Conservation (phyloP, 2,329 filamentous ascomycete genomes). For the Thelonectria blattea region DNA sequence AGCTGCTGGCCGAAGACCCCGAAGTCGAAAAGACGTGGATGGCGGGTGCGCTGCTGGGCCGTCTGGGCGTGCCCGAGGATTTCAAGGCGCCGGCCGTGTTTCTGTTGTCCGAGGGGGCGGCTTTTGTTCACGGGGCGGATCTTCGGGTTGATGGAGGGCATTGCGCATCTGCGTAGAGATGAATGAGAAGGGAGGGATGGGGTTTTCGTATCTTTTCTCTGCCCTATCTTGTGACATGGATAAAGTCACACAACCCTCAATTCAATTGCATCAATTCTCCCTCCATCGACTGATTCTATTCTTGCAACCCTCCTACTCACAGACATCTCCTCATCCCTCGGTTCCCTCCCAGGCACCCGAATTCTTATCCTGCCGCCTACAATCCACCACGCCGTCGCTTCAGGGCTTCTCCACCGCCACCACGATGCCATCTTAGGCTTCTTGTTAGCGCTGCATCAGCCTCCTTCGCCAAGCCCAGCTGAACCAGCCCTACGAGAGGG, state of each 20-base stretch:
- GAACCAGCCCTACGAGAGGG: background rate
- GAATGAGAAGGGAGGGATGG: background rate
- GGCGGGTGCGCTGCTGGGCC: conserved; percentile 58
- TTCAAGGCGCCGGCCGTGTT: conserved; percentile 64
- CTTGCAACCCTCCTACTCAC: no score
- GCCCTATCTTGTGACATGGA: no score
- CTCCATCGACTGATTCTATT: no score
- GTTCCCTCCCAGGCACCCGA: background rate
- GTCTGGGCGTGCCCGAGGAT: conserved; percentile 61
- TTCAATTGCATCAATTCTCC: no score
- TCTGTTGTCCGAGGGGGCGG: conserved; percentile 60
- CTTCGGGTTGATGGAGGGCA: conserved; percentile 65
- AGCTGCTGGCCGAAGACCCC: conserved; percentile 51
- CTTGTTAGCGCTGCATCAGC: conserved; percentile 21
- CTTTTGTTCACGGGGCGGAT: conserved; percentile 64
- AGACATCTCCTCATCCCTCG: no score
- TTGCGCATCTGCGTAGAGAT: conserved; percentile 44
- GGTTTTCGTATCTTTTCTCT: background rate
- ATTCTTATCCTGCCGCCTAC: background rate
- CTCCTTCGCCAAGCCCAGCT: background rate
- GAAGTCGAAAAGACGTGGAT: conserved; percentile 60
- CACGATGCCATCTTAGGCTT: conserved; percentile 13
- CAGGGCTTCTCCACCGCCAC: conserved; percentile 28
- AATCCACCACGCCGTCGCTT: background rate
- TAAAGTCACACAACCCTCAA: no score